A percentile compares a stretch with the other conserved stretches of the same genome.
Evolutionary conservation across 1,139 yeast species (phyloP).

Genomic region (Nadsonia commutata): DNA sequence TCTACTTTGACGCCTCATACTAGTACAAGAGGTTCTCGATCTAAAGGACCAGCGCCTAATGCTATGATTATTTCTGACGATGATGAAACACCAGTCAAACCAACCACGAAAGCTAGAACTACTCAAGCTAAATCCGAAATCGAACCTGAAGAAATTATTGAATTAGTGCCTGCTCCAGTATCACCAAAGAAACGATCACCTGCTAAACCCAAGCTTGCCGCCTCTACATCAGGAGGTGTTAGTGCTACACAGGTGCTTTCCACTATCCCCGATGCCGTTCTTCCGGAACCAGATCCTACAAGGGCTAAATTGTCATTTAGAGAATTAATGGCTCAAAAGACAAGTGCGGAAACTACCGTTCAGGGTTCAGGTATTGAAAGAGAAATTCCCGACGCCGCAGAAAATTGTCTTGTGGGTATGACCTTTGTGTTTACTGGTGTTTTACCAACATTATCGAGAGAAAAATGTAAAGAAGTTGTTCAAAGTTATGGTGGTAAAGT

Average conservation of each 20-base stretch:
- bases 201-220: slow-evolving; percentile 7
- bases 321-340: slow-evolving; percentile 6
- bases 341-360: slow-evolving; percentile 17
- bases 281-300: slow-evolving; percentile 38
- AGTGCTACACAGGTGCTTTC: slow-evolving; percentile 43
- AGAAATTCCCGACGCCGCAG: slow-evolving; percentile 59
- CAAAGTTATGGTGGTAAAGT: slow-evolving; percentile 89
- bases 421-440: slow-evolving; percentile 91
- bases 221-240: slow-evolving; percentile 7
- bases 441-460: slow-evolving; percentile 65
- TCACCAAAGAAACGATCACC: slow-evolving; percentile 1
- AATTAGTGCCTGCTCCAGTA: neutral
- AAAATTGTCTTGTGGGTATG: slow-evolving; percentile 71
- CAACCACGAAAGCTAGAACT: neutral
- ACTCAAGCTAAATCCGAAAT: neutral
- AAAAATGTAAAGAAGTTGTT: slow-evolving; percentile 60
- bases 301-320: slow-evolving; percentile 40
- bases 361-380: slow-evolving; percentile 14
- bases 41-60: too few species aligned
- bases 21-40: too few species aligned
- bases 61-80: neutral
- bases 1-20: too few species aligned
- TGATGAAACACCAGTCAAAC: neutral
- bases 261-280: slow-evolving; percentile 52
- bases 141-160: neutral